Evolutionary conservation across 225 moss, liverwort and hornwort species (phyloP), one percentile per base, ranked within the genome.

Genomic region (Climacium dendroides): DNA sequence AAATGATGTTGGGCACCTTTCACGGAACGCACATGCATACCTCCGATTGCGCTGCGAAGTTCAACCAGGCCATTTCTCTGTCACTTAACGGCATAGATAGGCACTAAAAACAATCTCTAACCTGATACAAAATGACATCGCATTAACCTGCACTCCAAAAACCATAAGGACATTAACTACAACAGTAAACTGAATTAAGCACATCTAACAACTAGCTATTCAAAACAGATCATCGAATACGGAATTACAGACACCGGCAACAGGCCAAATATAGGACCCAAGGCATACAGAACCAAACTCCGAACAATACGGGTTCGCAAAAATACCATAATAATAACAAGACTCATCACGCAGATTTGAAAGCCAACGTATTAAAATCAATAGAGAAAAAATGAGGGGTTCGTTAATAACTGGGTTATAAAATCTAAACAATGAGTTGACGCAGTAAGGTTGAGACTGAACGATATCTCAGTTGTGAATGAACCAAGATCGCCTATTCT

Each of bases 351-450:
- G 82, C 72, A 87, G 28, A 39, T 48, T 62, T 29, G 32, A 34
- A 76, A 88, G 72, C 28, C 45, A 61, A 78, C 58, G 11, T 55
- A 85, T 82, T 78, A 66, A 85, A 73, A 15, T 48, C 74, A 87
- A 82, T 85, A 87, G 61, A 87, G 82, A 90, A 92, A 92, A 92
- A 92, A 89, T 92, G 82, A 87, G 59, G 72, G 77, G 71, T 79
- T 61, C 45, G 53, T 82, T 77, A 83, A 85, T 87, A 90, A 85
- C 90, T 92, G 88, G 85, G 90, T 89, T 87, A 83, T 82, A 85
- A 78, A 86, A 85, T 88, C 90, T 90, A 89, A 85, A 89, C 85
- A 89, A 85, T 87, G 90, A 87, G 55, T 82, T 79, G 65, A 87
- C 20, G 87, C 72, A 78, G 65, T 76, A 74, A 64, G 78, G 50